These are phyloP conservation scores for Fusarium humuli DNA, from an alignment of 2,329 filamentous ascomycete species.

Conservation along the genomic window DNA sequence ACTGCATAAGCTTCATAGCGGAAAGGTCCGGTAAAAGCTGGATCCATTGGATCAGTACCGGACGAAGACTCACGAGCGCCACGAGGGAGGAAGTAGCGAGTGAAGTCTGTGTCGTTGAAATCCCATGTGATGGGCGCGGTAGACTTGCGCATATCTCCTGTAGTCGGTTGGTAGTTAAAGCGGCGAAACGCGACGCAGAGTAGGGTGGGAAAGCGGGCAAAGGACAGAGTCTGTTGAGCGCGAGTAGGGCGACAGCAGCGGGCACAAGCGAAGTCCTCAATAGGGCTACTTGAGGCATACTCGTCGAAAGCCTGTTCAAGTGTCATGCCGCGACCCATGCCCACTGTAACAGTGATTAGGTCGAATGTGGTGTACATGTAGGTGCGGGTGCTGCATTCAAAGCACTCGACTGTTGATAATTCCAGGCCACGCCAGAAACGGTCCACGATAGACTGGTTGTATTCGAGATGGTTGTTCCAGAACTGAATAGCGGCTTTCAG, in stretches of 20 bases:
- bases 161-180: slow-evolving; percentile 54
- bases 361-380: slow-evolving; percentile 62
- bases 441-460: slow-evolving; percentile 81
- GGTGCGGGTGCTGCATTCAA: slow-evolving; percentile 63
- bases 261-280: slow-evolving; percentile 79
- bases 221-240: slow-evolving; percentile 76
- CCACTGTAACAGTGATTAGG: slow-evolving; percentile 63
- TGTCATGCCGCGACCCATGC: slow-evolving; percentile 48
- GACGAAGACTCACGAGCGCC: slow-evolving; percentile 47
- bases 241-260: slow-evolving; percentile 75
- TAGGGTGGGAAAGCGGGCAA: slow-evolving; percentile 82
- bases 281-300: slow-evolving; percentile 74
- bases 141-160: slow-evolving; percentile 68
- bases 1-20: slow-evolving; percentile 89
- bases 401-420: slow-evolving; percentile 77
- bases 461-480: slow-evolving; percentile 77
- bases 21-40: slow-evolving; percentile 67
- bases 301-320: slow-evolving; percentile 74
- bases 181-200: slow-evolving; percentile 82
- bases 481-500: slow-evolving; percentile 75
- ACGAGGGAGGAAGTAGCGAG: slow-evolving; percentile 56
- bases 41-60: slow-evolving; percentile 52
- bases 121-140: slow-evolving; percentile 81
- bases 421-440: slow-evolving; percentile 84
- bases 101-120: slow-evolving; percentile 73